These are phyloP conservation scores for Didymella keratinophila DNA, from an alignment of 2,329 filamentous ascomycete species.

Conservation along the genomic window DNA sequence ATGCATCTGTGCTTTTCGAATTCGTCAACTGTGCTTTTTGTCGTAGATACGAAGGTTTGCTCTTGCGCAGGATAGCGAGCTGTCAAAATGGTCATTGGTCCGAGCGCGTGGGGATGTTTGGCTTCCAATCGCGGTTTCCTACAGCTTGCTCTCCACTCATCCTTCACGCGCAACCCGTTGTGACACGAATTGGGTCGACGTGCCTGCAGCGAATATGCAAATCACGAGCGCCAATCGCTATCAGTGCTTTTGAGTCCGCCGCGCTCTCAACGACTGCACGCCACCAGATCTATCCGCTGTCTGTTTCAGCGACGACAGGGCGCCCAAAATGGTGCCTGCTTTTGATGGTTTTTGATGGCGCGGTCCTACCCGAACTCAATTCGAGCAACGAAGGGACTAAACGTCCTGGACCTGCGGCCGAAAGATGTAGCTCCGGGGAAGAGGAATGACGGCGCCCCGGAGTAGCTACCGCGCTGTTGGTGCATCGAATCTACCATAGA, in stretches of 20 bases:
- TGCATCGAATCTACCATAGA: background rate
- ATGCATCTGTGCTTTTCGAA: conserved; percentile 2
- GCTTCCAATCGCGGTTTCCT: conserved; percentile 4
- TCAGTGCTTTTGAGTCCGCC: background rate
- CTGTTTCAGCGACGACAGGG: conserved; percentile 7
- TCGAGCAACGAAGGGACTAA: background rate
- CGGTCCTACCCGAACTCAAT: background rate
- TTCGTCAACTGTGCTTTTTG: background rate
- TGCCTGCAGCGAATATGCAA: conserved; percentile 5
- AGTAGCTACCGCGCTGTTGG: background rate
- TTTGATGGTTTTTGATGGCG: conserved; percentile 6
- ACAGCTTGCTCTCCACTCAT: conserved; percentile 1
- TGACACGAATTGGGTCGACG: conserved; percentile 5
- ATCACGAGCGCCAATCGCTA: conserved; percentile 1
- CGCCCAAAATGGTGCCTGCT: conserved; percentile 5
- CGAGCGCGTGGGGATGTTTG: conserved; percentile 7
- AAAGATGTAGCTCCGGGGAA: conserved; percentile 1
- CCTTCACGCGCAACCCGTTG: conserved; percentile 6
- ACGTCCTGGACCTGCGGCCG: background rate
- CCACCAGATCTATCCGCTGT: conserved; percentile 16
- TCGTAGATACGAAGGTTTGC: conserved; percentile 6
- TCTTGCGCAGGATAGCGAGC: background rate
- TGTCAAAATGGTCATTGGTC: conserved; percentile 3
- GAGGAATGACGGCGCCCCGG: background rate
- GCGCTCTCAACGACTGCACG: conserved; percentile 5